Percentiles rank a stretch among this genome's conserved stretches.
Conservation (phyloP, 176 grass and related monocot genomes). For the Aegilops sharonensis region DNA sequence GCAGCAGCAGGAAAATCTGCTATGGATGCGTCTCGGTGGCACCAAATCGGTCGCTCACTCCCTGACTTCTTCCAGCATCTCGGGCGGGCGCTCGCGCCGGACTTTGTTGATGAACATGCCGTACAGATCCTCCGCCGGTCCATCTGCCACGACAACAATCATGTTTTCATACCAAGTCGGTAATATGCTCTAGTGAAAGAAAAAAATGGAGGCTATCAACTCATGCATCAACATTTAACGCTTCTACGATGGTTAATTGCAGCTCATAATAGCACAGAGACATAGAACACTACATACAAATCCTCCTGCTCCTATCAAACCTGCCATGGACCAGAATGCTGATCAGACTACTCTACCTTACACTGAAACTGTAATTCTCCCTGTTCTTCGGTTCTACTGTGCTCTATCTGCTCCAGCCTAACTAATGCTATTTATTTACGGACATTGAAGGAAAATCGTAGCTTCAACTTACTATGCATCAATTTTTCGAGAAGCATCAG, state of each 20-base stretch:
- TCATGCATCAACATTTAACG: too few relatives aligned
- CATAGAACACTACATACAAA: not conserved
- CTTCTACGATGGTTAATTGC: not conserved
- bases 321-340: too few relatives aligned
- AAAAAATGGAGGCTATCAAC: not conserved
- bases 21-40: not conserved
- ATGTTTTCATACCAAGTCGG: not conserved
- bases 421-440: too few relatives aligned
- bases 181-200: not conserved
- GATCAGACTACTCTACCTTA: too few relatives aligned
- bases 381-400: too few relatives aligned
- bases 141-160: conserved; percentile 57
- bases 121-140: conserved; percentile 89
- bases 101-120: conserved; percentile 85
- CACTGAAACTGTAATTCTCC: too few relatives aligned
- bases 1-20: not conserved
- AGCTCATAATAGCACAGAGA: not conserved
- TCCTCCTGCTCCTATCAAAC: too few relatives aligned
- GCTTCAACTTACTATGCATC: too few relatives aligned
- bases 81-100: conserved; percentile 64
- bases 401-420: too few relatives aligned
- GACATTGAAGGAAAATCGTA: too few relatives aligned
- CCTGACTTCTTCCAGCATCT: conserved; percentile 76
- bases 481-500: too few relatives aligned
- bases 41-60: conserved; percentile 30